These are phyloP conservation scores for Diutina neorugosa DNA, from an alignment of 1,139 yeast species.

Conservation along the genomic window DNA sequence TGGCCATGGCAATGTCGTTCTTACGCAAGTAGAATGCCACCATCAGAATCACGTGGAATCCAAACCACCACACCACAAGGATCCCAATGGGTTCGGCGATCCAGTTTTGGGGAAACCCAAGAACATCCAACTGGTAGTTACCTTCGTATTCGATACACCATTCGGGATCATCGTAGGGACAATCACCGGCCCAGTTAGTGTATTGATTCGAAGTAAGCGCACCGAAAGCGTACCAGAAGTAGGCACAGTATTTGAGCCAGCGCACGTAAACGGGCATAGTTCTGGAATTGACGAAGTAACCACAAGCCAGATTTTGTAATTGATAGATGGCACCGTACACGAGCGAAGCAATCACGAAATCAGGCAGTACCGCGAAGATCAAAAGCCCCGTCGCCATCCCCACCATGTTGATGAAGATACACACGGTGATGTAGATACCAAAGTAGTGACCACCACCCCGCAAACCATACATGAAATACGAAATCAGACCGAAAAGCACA, in stretches of 20 bases:
- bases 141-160: not conserved
- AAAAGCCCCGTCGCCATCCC: not conserved
- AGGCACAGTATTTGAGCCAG: slow-evolving; percentile 1
- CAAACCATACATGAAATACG: slow-evolving; percentile 1
- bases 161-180: not conserved
- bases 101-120: slow-evolving; percentile 23
- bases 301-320: slow-evolving; percentile 2
- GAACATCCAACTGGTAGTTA: not conserved
- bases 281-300: slow-evolving; percentile 1
- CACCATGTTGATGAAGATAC: not conserved
- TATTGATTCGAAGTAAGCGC: not conserved
- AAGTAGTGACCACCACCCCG: not conserved
- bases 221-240: slow-evolving; percentile 3
- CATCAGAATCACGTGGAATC: slow-evolving; percentile 39
- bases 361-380: slow-evolving; percentile 1
- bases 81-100: slow-evolving; percentile 53
- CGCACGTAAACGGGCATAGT: slow-evolving; percentile 4
- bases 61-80: slow-evolving; percentile 46
- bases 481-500: slow-evolving; percentile 1
- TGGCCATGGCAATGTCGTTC: slow-evolving; percentile 43
- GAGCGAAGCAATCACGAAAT: not conserved
- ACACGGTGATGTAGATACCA: slow-evolving; percentile 2
- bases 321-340: slow-evolving; percentile 3
- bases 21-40: slow-evolving; percentile 32
- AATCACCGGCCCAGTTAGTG: not conserved